Evolutionary conservation across 2,329 filamentous ascomycete species (phyloP).

Genomic region (Emergomyces pasteurianus): DNA sequence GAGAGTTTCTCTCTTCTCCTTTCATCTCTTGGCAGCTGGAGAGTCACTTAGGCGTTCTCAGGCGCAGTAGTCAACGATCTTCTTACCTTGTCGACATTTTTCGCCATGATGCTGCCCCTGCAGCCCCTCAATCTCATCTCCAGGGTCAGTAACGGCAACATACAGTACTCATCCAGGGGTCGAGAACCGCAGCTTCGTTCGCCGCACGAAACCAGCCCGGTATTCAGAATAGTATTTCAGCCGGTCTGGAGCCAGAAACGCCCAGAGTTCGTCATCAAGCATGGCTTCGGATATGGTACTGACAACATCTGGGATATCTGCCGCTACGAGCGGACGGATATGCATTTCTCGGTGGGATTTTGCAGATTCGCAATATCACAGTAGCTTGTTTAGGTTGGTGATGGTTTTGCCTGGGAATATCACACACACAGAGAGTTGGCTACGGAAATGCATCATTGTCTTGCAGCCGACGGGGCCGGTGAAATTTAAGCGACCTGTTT

Average conservation of each 20-base stretch:
- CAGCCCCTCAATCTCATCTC: neutral
- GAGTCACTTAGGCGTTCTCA: conserved; percentile 5
- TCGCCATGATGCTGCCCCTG: conserved; percentile 1
- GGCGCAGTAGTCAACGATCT: conserved; percentile 12
- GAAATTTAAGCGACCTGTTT: no score
- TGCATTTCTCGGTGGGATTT: conserved; percentile 7
- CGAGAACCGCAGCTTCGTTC: conserved; percentile 9
- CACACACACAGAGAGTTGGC: neutral
- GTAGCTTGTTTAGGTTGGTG: neutral
- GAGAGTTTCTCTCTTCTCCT: neutral
- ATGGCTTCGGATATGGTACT: conserved; percentile 9
- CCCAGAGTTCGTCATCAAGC: conserved; percentile 12
- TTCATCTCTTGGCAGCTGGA: conserved; percentile 9
- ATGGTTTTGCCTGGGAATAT: no score
- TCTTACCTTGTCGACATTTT: conserved; percentile 4
- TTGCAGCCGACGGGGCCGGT: no score
- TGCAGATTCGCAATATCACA: neutral
- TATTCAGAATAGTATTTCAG: conserved; percentile 10
- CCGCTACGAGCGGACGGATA: conserved; percentile 8
- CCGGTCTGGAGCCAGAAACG: conserved; percentile 10
- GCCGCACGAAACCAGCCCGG: conserved; percentile 9
- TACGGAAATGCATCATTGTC: neutral
- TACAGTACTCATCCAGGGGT: conserved; percentile 7
- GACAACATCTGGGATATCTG: conserved; percentile 11
- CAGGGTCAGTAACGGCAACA: conserved; percentile 11